phyloP scores from a whole-genome alignment of 805 yeast genomes.

The Sungouiella thailandica region DNA sequence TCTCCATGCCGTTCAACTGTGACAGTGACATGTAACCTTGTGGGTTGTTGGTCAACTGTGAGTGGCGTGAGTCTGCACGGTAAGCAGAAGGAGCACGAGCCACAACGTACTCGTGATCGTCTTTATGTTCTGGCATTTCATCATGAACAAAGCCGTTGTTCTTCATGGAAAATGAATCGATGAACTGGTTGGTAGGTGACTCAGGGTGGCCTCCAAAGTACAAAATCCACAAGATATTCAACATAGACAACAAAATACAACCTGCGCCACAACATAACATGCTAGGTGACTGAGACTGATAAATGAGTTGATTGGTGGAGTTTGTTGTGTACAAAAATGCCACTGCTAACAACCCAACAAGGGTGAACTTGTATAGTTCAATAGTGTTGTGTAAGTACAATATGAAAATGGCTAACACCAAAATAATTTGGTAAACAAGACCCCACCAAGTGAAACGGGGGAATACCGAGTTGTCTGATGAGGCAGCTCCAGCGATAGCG shows the following conservation, averaged over 20 bases:
- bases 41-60: conserved; percentile 29
- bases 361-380: conserved; percentile 60
- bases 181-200: conserved; percentile 78
- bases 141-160: conserved; percentile 34
- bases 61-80: conserved; percentile 31
- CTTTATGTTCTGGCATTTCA: conserved; percentile 25
- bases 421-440: conserved; percentile 66
- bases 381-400: conserved; percentile 58
- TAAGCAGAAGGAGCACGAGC: conserved; percentile 18
- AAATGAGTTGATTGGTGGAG: conserved; percentile 75
- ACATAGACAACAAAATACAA: conserved; percentile 72
- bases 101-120: conserved; percentile 20
- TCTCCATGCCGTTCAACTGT: conserved; percentile 59
- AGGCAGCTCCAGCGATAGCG: conserved; percentile 80
- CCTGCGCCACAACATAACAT: conserved; percentile 92
- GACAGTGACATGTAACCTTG: conserved; percentile 46
- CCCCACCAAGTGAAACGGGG: conserved; percentile 98
- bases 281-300: conserved; percentile 52
- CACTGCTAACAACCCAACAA: conserved; percentile 55
- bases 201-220: conserved; percentile 89
- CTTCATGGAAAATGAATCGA: conserved; percentile 73
- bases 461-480: conserved; percentile 35
- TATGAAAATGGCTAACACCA: conserved; percentile 47
- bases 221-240: conserved; percentile 79
- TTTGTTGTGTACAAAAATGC: conserved; percentile 84